Conservation (phyloP, 768 basidiomycete genomes). For the Lentinula detonsa region DNA sequence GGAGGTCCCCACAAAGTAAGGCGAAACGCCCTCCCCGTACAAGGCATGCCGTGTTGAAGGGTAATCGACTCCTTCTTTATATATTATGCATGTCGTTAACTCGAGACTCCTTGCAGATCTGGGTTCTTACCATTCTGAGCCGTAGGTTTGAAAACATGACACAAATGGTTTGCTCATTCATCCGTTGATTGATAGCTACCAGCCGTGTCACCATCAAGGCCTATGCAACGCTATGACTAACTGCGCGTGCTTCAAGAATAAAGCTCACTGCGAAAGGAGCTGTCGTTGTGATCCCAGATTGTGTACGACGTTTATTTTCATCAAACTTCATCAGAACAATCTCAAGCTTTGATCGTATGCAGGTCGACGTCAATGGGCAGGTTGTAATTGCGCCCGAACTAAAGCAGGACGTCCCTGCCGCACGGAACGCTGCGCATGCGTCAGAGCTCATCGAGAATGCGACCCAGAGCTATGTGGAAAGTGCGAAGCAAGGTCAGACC, state of each 20-base stretch:
- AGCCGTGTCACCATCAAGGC: conserved; percentile 52
- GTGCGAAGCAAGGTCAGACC: conserved; percentile 43
- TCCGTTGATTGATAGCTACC: conserved; percentile 22
- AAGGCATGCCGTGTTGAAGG: not conserved
- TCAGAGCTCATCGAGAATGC: conserved; percentile 48
- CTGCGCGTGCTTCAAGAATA: conserved; percentile 46
- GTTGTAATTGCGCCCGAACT: conserved; percentile 42
- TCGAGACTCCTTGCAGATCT: not conserved
- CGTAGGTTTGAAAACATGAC: not conserved
- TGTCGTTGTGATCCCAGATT: conserved; percentile 42
- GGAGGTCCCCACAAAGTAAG: not conserved
- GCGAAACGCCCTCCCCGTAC: not conserved
- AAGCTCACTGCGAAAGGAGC: conserved; percentile 47
- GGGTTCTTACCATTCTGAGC: not conserved
- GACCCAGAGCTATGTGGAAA: conserved; percentile 57
- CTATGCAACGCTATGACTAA: conserved; percentile 36
- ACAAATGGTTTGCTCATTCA: not conserved
- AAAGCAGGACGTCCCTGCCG: conserved; percentile 24
- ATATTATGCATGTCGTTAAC: no score
- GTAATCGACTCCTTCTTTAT: not conserved
- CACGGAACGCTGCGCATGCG: conserved; percentile 49
- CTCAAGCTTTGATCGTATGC: not conserved
- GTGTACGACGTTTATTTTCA: conserved; percentile 30
- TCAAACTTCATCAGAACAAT: not conserved
- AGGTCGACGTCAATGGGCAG: conserved; percentile 53